Evolutionary conservation across 208 protist species (phyloP), one percentile per base, ranked within the genome.

Genomic region (Novymonas esmeraldas): DNA sequence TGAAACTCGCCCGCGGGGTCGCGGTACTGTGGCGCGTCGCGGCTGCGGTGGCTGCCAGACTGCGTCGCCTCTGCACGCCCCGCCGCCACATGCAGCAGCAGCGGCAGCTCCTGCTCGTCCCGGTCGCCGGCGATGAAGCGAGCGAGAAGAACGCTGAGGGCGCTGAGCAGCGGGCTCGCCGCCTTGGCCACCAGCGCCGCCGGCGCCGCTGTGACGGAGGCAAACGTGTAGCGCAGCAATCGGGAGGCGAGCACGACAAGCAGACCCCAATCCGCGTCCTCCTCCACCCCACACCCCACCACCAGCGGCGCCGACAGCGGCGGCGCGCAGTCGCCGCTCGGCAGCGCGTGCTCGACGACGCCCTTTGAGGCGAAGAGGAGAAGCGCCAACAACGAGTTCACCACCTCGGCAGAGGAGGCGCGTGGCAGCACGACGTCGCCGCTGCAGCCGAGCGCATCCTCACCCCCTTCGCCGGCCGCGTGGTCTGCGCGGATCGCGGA

Each of bases 81-180:
- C 18, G 14, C 1, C 24, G 9, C 36, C 41, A 51, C 31, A n/a
- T 36, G 29, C 18, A 6, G 31, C 7, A 10, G n/a, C 6, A 26
- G 51, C 38, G 26, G 29, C 18, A 6, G 31, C 7, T 14, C 26
- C 6, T 31, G 51, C 38, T 51, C 33, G 5, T 20, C 52, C 22
- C 61, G 46, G 7, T 75, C 67, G 28, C 49, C 52, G 20, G 59
- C 74, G 33, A 81, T 64, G 64, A 87, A 79, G 41, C 74, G 73
- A 0, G 74, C 70, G 6, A 87, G 67, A 16, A 82, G 71, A 36
- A 82, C 60, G 63, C 63, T 77, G 38, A 77, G 49, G 7, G 71
- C 48, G 10, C 64, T 42, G 5, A 66, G 31, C 41, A 77, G 24
- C 62, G 62, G 46, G 31, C 48, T 50, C 39, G 65, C 57, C 3